A percentile compares a stretch with the other conserved stretches of the same genome.
Evolutionary conservation across 306 rosid genomes (phyloP).

Genomic region (Trichosanthes cucumerina): DNA sequence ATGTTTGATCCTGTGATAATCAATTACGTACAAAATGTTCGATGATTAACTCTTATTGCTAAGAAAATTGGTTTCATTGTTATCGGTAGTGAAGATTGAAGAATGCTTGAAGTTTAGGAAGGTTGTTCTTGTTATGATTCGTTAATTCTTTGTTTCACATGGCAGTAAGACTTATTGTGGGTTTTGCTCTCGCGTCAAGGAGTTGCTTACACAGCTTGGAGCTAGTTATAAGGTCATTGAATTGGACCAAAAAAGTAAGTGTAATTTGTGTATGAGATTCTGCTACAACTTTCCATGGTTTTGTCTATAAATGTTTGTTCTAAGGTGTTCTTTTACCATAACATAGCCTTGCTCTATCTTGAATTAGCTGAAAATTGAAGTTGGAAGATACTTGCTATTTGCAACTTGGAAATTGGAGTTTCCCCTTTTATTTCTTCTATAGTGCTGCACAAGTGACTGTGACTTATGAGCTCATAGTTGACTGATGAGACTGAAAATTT

Average conservation of each 20-base stretch:
- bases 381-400: not conserved
- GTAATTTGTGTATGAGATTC: not conserved
- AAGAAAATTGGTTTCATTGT: not conserved
- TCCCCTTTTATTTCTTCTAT: too few relatives aligned
- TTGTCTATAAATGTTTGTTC: not conserved
- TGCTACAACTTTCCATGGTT: not conserved
- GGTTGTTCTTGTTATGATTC: not conserved
- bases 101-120: not conserved
- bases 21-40: not conserved
- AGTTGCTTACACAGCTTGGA: slow-evolving; percentile 45
- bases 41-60: not conserved
- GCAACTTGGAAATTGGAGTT: not conserved
- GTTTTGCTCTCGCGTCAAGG: slow-evolving; percentile 59
- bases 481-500: not conserved
- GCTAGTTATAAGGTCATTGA: slow-evolving; percentile 57
- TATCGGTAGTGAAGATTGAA: not conserved
- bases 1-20: not conserved
- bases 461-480: too few relatives aligned
- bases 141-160: not conserved
- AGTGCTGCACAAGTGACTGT: too few relatives aligned
- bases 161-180: slow-evolving; percentile 86
- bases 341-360: not conserved
- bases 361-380: not conserved
- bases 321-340: not conserved
- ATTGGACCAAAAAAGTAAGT: slow-evolving; percentile 52